phyloP scores from a whole-genome alignment of 371 early-diverging fungal genomes.

The Rhizopus microsporus region DNA sequence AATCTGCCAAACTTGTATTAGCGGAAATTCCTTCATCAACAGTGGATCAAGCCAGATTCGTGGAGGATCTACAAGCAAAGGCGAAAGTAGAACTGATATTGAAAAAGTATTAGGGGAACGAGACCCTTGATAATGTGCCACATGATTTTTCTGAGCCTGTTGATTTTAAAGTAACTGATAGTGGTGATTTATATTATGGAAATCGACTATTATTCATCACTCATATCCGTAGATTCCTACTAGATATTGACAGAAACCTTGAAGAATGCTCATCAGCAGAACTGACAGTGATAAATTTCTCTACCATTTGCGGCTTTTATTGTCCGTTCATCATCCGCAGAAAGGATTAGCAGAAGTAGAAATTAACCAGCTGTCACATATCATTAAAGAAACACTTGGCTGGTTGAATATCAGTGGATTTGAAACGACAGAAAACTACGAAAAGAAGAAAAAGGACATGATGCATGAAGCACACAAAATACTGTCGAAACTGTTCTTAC shows the following conservation, averaged over 20 bases:
- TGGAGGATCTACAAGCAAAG: constrained; percentile 3
- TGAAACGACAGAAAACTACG: neutral
- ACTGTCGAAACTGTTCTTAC: neutral
- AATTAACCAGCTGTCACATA: neutral
- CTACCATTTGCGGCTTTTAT: constrained; percentile 6
- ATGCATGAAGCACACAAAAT: neutral
- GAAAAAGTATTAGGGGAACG: neutral
- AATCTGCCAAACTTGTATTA: neutral
- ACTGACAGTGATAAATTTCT: neutral
- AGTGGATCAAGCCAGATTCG: neutral
- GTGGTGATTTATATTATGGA: constrained; percentile 3
- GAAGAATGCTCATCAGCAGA: neutral
- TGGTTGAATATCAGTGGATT: neutral
- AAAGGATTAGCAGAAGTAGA: no score
- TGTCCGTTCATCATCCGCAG: neutral
- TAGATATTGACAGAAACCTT: constrained; percentile 2
- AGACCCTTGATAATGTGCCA: constrained; percentile 1
- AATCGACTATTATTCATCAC: constrained; percentile 4
- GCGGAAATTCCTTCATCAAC: neutral
- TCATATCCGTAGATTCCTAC: neutral
- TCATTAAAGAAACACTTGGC: neutral
- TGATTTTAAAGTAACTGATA: neutral
- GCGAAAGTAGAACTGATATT: constrained; percentile 7
- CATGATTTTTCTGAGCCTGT: constrained; percentile 3
- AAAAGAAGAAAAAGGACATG: no score